These are phyloP conservation scores for Phaseolus coccineus DNA, from an alignment of 331 rosid species.

Conservation along the genomic window DNA sequence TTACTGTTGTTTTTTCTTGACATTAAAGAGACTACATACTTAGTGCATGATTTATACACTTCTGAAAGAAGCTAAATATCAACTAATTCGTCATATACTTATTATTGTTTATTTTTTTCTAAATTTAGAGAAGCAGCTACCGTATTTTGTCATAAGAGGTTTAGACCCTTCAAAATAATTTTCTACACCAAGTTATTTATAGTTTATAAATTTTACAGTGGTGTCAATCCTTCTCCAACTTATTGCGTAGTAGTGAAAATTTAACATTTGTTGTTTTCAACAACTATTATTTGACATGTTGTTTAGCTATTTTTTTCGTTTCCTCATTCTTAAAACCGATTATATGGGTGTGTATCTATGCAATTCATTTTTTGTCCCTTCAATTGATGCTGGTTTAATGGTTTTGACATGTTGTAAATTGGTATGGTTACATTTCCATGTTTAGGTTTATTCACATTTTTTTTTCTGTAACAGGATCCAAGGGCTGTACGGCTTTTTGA, in stretches of 20 bases:
- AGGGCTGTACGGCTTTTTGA: conserved; percentile 93
- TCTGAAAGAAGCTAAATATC: background rate
- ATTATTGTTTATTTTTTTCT: conserved; percentile 3
- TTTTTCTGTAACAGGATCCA: conserved; percentile 70
- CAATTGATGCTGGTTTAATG: background rate
- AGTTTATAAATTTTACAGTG: background rate
- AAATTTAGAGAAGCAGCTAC: background rate
- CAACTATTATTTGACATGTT: background rate
- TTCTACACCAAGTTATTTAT: background rate
- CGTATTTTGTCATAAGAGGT: background rate
- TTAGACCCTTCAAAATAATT: background rate
- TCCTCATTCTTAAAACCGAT: conserved; percentile 3
- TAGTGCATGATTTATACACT: background rate
- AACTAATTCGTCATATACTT: background rate
- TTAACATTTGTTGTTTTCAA: background rate
- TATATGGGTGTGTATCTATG: background rate
- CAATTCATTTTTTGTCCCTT: conserved; percentile 5
- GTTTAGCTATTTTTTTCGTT: background rate
- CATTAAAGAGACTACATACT: background rate
- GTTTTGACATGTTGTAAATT: conserved; percentile 15
- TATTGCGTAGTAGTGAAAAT: background rate
- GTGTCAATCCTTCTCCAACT: background rate
- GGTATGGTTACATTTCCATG: conserved; percentile 33
- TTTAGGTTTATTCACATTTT: conserved; percentile 35
- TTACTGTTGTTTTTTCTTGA: background rate